Percentiles rank a stretch among this genome's conserved stretches.
Conservation (phyloP, 2,329 filamentous ascomycete species). For the Venturiaceae sp. region DNA sequence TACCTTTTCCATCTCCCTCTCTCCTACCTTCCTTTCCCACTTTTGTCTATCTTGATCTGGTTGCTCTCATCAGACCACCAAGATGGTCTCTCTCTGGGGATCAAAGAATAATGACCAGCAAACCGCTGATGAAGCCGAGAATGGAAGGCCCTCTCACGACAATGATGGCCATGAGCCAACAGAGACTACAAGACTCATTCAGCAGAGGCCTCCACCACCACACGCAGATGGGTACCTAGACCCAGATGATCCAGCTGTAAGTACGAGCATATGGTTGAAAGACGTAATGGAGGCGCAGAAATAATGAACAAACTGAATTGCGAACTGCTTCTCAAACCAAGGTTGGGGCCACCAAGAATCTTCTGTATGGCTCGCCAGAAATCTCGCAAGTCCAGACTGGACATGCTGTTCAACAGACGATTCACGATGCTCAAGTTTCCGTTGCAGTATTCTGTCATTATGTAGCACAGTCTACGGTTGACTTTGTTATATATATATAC, state of each 20-base stretch:
- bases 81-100: conserved; percentile 43
- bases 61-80: conserved; percentile 11
- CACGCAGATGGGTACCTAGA: conserved; percentile 59
- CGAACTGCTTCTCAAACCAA: no score
- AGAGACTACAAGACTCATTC: conserved; percentile 59
- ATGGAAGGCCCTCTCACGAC: conserved; percentile 15
- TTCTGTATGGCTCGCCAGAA: no score
- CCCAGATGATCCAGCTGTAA: conserved; percentile 72
- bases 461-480: neutral
- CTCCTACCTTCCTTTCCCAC: neutral
- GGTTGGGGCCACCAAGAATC: no score
- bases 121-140: conserved; percentile 23
- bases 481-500: neutral
- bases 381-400: no score
- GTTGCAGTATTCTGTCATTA: no score
- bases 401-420: no score
- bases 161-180: conserved; percentile 34
- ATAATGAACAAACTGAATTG: no score
- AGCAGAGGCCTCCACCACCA: conserved; percentile 39
- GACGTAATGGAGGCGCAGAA: neutral
- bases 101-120: conserved; percentile 38
- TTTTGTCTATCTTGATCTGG: neutral
- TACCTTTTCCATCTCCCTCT: neutral
- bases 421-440: no score
- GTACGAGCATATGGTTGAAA: conserved; percentile 16